Percentiles rank a stretch among this genome's conserved stretches.
These are phyloP conservation scores for Solanum chilense DNA, from an alignment of 257 asterid genomes.

Conservation along the genomic window DNA sequence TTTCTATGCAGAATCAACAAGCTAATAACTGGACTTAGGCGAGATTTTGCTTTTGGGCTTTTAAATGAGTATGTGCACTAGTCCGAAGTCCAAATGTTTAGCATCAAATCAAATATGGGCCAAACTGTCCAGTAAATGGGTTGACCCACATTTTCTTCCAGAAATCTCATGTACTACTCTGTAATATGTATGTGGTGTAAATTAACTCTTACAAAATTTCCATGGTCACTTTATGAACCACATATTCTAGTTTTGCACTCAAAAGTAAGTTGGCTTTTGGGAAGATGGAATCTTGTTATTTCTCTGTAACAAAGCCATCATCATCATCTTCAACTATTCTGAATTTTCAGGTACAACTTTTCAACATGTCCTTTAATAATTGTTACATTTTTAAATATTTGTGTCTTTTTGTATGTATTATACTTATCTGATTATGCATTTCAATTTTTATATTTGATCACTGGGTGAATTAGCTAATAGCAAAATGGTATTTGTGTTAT, in stretches of 20 bases:
- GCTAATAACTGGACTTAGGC: too few species aligned
- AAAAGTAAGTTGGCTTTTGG: background rate
- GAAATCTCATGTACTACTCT: background rate
- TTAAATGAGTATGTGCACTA: background rate
- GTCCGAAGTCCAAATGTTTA: background rate
- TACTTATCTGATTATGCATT: background rate
- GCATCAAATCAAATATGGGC: background rate
- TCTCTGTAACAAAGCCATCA: slow-evolving; percentile 18
- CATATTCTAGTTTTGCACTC: background rate
- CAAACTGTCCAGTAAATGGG: background rate
- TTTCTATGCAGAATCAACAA: background rate
- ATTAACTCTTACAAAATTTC: background rate
- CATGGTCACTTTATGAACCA: background rate
- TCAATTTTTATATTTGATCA: background rate
- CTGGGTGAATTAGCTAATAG: background rate
- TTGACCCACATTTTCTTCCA: background rate
- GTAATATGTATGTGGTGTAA: slow-evolving; percentile 7
- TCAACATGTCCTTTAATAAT: background rate
- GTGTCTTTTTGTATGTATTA: background rate
- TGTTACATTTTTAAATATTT: background rate
- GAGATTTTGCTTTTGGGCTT: background rate
- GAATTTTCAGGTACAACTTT: slow-evolving; percentile 18
- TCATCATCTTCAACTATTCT: slow-evolving; percentile 15
- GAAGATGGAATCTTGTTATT: slow-evolving; percentile 38
- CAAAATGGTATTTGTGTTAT: background rate